phyloP scores from a whole-genome alignment of 129 eudicot genomes.

The Saussurea involucrata region DNA sequence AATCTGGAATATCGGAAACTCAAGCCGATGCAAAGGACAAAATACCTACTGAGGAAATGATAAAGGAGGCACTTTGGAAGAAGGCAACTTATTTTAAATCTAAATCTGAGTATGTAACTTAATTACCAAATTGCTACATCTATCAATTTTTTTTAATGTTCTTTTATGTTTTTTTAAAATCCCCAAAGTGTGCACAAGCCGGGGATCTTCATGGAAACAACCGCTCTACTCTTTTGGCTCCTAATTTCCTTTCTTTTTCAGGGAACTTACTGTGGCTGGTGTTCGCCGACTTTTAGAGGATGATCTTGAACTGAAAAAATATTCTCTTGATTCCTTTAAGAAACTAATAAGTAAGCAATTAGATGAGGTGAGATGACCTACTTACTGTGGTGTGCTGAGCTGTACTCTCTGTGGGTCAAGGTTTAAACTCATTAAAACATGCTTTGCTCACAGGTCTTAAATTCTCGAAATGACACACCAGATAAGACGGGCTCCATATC shows the following conservation, averaged over 20 bases:
- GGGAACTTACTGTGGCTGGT: constrained; percentile 62
- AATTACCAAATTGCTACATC: not conserved
- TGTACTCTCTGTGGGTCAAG: not conserved
- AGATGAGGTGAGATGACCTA: constrained; percentile 55
- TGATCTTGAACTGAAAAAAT: constrained; percentile 70
- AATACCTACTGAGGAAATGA: constrained; percentile 44
- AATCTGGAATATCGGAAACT: constrained; percentile 35
- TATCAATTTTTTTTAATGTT: not conserved
- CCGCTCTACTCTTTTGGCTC: not conserved
- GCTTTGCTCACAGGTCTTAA: constrained; percentile 45
- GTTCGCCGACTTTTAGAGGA: constrained; percentile 87
- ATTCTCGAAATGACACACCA: constrained; percentile 34
- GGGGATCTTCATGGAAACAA: no score
- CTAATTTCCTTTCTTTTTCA: constrained; percentile 18
- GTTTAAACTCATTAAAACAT: not conserved
- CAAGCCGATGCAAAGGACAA: constrained; percentile 25
- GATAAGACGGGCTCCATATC: constrained; percentile 26
- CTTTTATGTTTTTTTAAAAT: not conserved
- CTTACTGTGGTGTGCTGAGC: not conserved
- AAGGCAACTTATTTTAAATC: constrained; percentile 68
- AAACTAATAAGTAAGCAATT: constrained; percentile 60
- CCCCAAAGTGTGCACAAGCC: not conserved
- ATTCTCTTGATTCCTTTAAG: constrained; percentile 67
- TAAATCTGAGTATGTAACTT: constrained; percentile 68
- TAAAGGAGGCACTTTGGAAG: constrained; percentile 61